Percentiles rank a stretch among this genome's conserved stretches.
phyloP scores from a whole-genome alignment of 495 filamentous ascomycete species.

The Neurospora sp. region DNA sequence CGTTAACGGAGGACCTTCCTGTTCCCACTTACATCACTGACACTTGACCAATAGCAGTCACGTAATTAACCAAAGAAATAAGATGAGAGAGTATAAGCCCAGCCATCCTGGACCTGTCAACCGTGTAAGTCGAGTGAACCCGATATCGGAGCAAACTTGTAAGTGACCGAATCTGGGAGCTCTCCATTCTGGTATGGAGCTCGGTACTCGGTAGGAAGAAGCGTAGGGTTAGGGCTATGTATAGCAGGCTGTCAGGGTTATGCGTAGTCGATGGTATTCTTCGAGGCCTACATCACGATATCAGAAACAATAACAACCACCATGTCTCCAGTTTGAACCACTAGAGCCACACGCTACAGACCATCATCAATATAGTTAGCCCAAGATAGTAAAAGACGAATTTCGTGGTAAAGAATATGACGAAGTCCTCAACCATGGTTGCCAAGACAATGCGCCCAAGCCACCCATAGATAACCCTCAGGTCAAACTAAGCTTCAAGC shows the following conservation, averaged over 20 bases:
- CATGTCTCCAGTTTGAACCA: background rate
- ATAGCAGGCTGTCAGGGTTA: background rate
- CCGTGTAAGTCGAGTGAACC: background rate
- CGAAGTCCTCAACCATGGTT: background rate
- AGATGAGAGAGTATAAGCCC: background rate
- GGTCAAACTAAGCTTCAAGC: background rate
- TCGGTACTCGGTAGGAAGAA: background rate
- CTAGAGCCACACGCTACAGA: background rate
- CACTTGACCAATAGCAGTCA: background rate
- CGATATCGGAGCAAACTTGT: background rate
- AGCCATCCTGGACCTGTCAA: background rate
- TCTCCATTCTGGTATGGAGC: background rate
- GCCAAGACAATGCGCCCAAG: background rate
- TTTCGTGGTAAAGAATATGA: background rate
- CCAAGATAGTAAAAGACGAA: no score
- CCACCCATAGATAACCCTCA: background rate
- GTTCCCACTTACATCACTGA: background rate
- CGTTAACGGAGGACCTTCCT: background rate
- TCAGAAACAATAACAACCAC: no score
- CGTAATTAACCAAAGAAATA: background rate
- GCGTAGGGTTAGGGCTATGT: background rate
- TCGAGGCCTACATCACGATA: background rate
- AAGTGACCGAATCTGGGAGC: background rate
- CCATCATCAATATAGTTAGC: no score
- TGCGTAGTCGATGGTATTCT: no score